Evolutionary conservation across 116 monocot genomes (phyloP).

Genomic region (Posidonia oceanica): DNA sequence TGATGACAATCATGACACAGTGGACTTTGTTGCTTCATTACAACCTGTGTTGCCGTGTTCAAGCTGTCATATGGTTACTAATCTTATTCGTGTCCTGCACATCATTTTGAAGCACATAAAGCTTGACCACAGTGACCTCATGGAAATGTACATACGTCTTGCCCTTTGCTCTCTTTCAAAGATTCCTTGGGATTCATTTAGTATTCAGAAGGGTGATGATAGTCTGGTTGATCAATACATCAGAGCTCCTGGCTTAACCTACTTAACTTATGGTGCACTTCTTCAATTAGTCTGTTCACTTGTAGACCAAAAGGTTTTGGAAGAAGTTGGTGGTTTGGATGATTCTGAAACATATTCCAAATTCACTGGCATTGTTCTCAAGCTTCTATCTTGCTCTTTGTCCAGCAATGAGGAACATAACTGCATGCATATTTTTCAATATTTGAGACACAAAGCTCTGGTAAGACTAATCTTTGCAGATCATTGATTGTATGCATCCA

Average conservation of each 20-base stretch:
- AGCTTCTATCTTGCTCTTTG: conserved; percentile 45
- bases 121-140: conserved; percentile 24
- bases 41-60: conserved; percentile 14
- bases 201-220: conserved; percentile 8
- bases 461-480: conserved; percentile 22
- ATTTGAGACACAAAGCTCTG: conserved; percentile 71
- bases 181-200: conserved; percentile 47
- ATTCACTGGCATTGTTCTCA: conserved; percentile 33
- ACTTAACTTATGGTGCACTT: conserved; percentile 35
- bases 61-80: conserved; percentile 17
- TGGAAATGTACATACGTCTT: conserved; percentile 28
- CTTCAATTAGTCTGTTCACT: conserved; percentile 64
- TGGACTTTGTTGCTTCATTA: conserved; percentile 22
- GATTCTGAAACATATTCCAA: conserved; percentile 25
- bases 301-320: conserved; percentile 27
- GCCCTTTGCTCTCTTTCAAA: conserved; percentile 38
- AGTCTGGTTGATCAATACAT: conserved; percentile 10
- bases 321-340: conserved; percentile 13
- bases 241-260: conserved; percentile 8
- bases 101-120: conserved; percentile 60
- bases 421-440: conserved; percentile 21
- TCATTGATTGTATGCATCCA: not conserved
- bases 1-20: conserved; percentile 14
- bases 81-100: conserved; percentile 40
- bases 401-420: conserved; percentile 12